phyloP scores from a whole-genome alignment of 2,329 filamentous ascomycete genomes.

The Periconia macrospinosa region DNA sequence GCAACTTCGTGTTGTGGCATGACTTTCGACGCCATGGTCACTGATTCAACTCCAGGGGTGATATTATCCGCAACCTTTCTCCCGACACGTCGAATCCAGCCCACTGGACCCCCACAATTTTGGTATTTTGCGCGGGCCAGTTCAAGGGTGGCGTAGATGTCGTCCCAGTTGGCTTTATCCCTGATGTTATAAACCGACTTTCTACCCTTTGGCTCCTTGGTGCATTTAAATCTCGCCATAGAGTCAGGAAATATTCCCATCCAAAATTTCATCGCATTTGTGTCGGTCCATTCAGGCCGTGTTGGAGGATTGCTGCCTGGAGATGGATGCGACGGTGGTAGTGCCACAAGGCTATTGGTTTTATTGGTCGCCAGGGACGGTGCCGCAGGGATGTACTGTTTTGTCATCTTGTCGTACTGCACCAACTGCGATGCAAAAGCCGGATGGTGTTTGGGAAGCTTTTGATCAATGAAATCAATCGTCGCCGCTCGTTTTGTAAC shows the following conservation, averaged over 20 bases:
- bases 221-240: slow-evolving; percentile 3
- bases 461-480: slow-evolving; percentile 8
- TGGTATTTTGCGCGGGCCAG: slow-evolving; percentile 1
- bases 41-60: slow-evolving; percentile 3
- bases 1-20: slow-evolving; percentile 1
- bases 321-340: neutral
- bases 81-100: slow-evolving; percentile 1
- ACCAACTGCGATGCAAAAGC: slow-evolving; percentile 1
- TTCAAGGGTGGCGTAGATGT: slow-evolving; percentile 3
- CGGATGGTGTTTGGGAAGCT: slow-evolving; percentile 6
- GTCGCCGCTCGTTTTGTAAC: slow-evolving; percentile 1
- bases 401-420: slow-evolving; percentile 3
- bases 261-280: slow-evolving; percentile 6
- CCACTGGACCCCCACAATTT: neutral
- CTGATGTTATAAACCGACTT: slow-evolving; percentile 5
- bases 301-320: neutral
- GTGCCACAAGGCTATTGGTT: neutral
- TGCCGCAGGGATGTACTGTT: neutral
- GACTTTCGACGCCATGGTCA: slow-evolving; percentile 2
- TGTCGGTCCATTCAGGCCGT: slow-evolving; percentile 3
- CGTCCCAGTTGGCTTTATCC: slow-evolving; percentile 1
- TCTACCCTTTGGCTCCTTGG: slow-evolving; percentile 3
- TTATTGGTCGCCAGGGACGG: neutral
- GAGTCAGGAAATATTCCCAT: slow-evolving; percentile 4
- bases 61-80: slow-evolving; percentile 4